Percentiles rank a stretch among this genome's conserved stretches.
Conservation (phyloP, 768 basidiomycete species). For the Rhizopogon vesiculosus region DNA sequence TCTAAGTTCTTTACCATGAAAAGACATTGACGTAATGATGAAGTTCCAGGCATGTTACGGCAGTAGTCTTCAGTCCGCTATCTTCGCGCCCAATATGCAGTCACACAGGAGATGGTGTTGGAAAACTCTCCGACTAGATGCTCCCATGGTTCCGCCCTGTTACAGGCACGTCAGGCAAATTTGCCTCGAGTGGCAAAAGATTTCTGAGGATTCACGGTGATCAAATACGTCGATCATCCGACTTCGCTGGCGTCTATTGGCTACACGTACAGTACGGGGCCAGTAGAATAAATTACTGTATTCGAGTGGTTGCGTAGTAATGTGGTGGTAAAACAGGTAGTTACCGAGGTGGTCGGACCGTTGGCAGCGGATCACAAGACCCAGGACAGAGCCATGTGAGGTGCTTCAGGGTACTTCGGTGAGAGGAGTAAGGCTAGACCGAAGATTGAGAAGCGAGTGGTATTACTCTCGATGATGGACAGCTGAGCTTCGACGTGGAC, state of each 20-base stretch:
- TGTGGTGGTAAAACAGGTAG: not conserved
- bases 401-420: not conserved
- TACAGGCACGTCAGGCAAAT: not conserved
- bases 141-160: not conserved
- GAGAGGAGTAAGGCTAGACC: slow-evolving; percentile 9
- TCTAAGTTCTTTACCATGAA: too few relatives aligned
- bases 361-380: slow-evolving; percentile 19
- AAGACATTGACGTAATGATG: not conserved
- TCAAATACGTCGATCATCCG: not conserved
- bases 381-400: slow-evolving; percentile 1
- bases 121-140: not conserved
- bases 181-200: not conserved
- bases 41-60: slow-evolving; percentile 1
- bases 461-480: slow-evolving; percentile 18
- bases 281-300: slow-evolving; percentile 3
- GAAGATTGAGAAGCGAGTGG: slow-evolving; percentile 20
- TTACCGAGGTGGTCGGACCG: slow-evolving; percentile 12
- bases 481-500: slow-evolving; percentile 11
- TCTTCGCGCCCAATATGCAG: slow-evolving; percentile 8
- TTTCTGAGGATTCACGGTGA: not conserved
- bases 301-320: not conserved
- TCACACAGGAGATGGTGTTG: too few relatives aligned
- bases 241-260: not conserved
- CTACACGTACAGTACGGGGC: slow-evolving; percentile 1
- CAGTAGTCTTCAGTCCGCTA: slow-evolving; percentile 8